phyloP scores from a whole-genome alignment of 176 grass and related monocot species.

The Typha latifolia region DNA sequence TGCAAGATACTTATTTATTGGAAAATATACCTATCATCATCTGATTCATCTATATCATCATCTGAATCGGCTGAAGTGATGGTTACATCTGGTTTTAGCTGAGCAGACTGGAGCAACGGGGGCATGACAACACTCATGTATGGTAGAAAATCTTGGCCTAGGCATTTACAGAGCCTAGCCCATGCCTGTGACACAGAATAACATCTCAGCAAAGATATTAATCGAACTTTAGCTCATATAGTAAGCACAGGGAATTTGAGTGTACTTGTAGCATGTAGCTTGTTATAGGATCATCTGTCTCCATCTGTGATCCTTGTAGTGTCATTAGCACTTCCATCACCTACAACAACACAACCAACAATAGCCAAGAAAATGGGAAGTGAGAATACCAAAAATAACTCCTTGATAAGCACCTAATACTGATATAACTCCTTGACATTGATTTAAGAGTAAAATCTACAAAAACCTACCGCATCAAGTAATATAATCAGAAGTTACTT shows the following conservation, averaged over 20 bases:
- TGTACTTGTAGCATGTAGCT: slow-evolving; percentile 95
- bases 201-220: slow-evolving; percentile 3
- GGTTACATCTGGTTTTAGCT: slow-evolving; percentile 96
- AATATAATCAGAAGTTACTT: too few relatives aligned
- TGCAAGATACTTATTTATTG: neutral
- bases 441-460: too few relatives aligned
- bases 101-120: slow-evolving; percentile 94
- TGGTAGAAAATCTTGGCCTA: slow-evolving; percentile 98
- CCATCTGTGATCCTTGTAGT: slow-evolving; percentile 94
- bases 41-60: slow-evolving; percentile 89
- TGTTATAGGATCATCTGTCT: slow-evolving; percentile 92
- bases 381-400: neutral
- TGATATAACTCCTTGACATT: too few relatives aligned
- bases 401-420: too few relatives aligned
- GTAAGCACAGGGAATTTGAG: too few relatives aligned
- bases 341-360: slow-evolving; percentile 28
- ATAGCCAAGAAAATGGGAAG: slow-evolving; percentile 14
- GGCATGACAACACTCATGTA: slow-evolving; percentile 99
- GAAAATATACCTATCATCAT: slow-evolving; percentile 74
- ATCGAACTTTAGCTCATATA: too few relatives aligned
- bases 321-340: slow-evolving; percentile 98
- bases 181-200: slow-evolving; percentile 57
- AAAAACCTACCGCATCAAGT: too few relatives aligned
- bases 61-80: slow-evolving; percentile 95
- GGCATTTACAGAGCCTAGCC: slow-evolving; percentile 97